phyloP scores from a whole-genome alignment of 2,329 filamentous ascomycete species.

The Knoxdaviesia proteae region DNA sequence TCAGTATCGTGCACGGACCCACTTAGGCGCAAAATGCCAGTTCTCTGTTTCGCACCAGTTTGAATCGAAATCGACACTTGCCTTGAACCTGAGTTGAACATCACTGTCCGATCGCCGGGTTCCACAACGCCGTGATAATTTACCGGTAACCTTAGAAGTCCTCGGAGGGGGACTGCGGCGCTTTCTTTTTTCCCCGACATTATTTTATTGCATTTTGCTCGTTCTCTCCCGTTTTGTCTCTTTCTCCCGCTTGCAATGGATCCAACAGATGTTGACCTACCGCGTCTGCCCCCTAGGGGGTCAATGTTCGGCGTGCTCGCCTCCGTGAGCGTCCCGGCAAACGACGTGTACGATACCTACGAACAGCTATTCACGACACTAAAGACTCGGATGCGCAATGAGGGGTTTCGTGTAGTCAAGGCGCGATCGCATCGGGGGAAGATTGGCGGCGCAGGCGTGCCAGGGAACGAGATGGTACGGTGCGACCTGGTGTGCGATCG shows the following conservation, averaged over 20 bases:
- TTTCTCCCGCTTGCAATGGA: neutral
- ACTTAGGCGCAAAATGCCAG: too few relatives aligned
- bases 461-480: slow-evolving; percentile 21
- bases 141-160: too few relatives aligned
- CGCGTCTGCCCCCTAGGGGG: slow-evolving; percentile 1
- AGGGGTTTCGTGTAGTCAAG: slow-evolving; percentile 25
- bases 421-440: slow-evolving; percentile 20
- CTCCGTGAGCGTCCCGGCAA: slow-evolving; percentile 16
- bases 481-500: slow-evolving; percentile 24
- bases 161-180: too few relatives aligned
- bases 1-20: too few relatives aligned
- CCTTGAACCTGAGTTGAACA: too few relatives aligned
- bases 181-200: neutral
- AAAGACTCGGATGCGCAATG: slow-evolving; percentile 19
- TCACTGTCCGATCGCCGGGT: too few relatives aligned
- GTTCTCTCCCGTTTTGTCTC: neutral
- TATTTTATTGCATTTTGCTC: neutral
- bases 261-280: neutral
- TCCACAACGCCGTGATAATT: too few relatives aligned
- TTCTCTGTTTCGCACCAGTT: too few relatives aligned
- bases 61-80: too few relatives aligned
- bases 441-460: slow-evolving; percentile 18
- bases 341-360: slow-evolving; percentile 17
- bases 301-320: slow-evolving; percentile 23
- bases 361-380: slow-evolving; percentile 20